Evolutionary conservation across 306 rosid species (phyloP), one percentile per base, ranked within the genome.

Genomic region (Chamaecrista fasciculata): DNA sequence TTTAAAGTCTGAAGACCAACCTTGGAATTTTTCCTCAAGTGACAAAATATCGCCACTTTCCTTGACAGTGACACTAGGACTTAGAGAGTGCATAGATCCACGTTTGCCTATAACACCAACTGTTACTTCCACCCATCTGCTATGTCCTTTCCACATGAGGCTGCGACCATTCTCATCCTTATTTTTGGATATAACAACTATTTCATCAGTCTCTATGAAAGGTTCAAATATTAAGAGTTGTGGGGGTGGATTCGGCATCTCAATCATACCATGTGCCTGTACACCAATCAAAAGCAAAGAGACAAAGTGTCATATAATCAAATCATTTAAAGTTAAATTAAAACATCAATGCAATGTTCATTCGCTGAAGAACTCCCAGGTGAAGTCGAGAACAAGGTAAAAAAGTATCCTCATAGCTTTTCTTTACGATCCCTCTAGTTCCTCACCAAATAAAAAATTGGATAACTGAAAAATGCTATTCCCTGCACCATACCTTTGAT

Each of bases 91-190:
- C 89, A 93, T 86, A 51, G 89, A 83, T 77, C 97, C 97, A 69
- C 80, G 80, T 73, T 81, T 88, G 74, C 97, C 98, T 64, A 88
- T 23, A 66, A 93, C 96, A 5, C 97, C 98, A 51, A 90, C 96
- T 14, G 98, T 93, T 73, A 93, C 67, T 90, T 93, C 98, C 74
- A 90, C 96, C 98, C 98, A 93, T 88, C 97, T 85, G 78, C 89
- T 90, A 34, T 67, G 19, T 75, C 98, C 98, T 66, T 83, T 88
- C 98, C 98, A 90, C 79, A 59, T 39, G 70, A 90, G 89, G 61
- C 53, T 73, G 48, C 80, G 79, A 37, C 83, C 89, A 46, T 59
- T 71, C 66, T 74, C 83, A 68, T 84, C 53, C 68, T 70, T 55
- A 42, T 79, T 66, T 64, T 87, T 87, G 44, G 91, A 78, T 43